A percentile compares a stretch with the other conserved stretches of the same genome.
Evolutionary conservation across 257 asterid species (phyloP).

Genomic region (Gardenia jasminoides): DNA sequence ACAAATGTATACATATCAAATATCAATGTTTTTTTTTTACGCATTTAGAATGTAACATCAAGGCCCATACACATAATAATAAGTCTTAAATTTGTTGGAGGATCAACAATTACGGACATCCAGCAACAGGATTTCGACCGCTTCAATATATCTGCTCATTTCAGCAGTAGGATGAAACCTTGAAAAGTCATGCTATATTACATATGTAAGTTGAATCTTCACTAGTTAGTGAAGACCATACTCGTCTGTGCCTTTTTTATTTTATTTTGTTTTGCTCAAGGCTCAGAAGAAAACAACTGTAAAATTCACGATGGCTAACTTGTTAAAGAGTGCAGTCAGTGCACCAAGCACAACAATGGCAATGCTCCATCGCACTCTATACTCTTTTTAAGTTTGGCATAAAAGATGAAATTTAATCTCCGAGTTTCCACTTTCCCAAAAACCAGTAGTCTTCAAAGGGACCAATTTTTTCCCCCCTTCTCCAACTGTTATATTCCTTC

Average conservation of each 20-base stretch:
- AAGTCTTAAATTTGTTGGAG: neutral
- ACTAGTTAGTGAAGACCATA: neutral
- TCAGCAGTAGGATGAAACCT: neutral
- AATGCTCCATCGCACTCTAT: neutral
- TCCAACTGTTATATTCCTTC: neutral
- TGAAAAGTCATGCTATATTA: neutral
- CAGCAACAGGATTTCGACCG: neutral
- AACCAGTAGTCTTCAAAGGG: neutral
- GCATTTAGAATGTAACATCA: no score
- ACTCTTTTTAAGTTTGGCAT: neutral
- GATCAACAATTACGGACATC: neutral
- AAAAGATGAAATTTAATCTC: neutral
- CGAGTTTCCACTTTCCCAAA: neutral
- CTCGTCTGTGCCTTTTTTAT: neutral
- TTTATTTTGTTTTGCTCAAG: neutral
- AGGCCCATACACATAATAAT: no score
- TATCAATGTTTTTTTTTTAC: no score
- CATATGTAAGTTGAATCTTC: neutral
- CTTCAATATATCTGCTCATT: neutral
- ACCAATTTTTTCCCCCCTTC: neutral
- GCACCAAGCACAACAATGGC: neutral
- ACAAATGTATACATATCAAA: no score
- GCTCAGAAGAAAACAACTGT: neutral
- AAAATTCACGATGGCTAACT: no score
- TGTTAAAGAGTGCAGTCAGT: neutral